phyloP scores from a whole-genome alignment of 371 early-diverging fungal species.

The Amoeboradix gromovi region DNA sequence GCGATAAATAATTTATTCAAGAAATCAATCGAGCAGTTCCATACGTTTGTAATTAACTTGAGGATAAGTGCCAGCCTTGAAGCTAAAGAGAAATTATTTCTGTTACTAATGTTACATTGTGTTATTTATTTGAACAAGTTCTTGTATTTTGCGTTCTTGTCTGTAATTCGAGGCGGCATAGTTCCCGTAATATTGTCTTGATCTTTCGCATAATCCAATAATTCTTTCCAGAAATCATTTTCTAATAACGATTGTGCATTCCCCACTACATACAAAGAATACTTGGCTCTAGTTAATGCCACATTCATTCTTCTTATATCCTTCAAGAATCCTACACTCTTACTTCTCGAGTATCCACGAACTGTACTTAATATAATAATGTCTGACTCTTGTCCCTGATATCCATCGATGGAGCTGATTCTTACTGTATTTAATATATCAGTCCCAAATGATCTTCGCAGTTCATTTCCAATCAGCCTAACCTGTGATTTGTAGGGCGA shows the following conservation, averaged over 20 bases:
- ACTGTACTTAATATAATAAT: constrained; percentile 83
- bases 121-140: too few relatives aligned
- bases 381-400: constrained; percentile 92
- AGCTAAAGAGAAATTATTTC: too few relatives aligned
- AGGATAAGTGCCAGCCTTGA: too few relatives aligned
- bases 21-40: too few relatives aligned
- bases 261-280: constrained; percentile 65
- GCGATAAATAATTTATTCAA: too few relatives aligned
- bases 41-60: too few relatives aligned
- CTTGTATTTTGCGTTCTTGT: too few relatives aligned
- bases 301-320: constrained; percentile 76
- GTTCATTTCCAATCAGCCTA: constrained; percentile 28
- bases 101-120: too few relatives aligned
- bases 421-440: constrained; percentile 39
- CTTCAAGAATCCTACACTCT: constrained; percentile 63
- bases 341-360: constrained; percentile 18
- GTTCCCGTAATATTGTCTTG: too few relatives aligned
- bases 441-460: constrained; percentile 28
- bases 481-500: constrained; percentile 74
- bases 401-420: constrained; percentile 87
- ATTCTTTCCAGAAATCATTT: not conserved
- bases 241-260: constrained; percentile 12
- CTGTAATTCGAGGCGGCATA: too few relatives aligned
- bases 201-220: constrained; percentile 1
- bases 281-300: constrained; percentile 65